Evolutionary conservation across 495 filamentous ascomycete species (phyloP).

Genomic region (Aspergillus asperescens): DNA sequence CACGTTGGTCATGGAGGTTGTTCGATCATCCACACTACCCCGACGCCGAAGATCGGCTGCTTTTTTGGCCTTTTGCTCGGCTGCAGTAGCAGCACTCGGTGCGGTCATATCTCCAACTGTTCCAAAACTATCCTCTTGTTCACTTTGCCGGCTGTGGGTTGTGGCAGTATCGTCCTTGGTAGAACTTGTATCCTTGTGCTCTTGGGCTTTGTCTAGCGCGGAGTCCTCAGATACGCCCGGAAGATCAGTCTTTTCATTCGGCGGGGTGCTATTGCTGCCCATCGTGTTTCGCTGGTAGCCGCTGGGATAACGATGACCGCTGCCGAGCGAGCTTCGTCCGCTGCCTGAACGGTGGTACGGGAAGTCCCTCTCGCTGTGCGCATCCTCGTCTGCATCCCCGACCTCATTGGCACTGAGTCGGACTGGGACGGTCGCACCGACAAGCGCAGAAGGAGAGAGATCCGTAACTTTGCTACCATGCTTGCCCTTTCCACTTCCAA

Average conservation of each 20-base stretch:
- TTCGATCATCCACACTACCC: slow-evolving; percentile 92
- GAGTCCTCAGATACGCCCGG: slow-evolving; percentile 51
- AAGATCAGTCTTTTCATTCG: slow-evolving; percentile 46
- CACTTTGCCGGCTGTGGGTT: slow-evolving; percentile 34
- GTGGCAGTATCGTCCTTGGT: slow-evolving; percentile 44
- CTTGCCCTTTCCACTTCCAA: slow-evolving; percentile 70
- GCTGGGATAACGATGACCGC: slow-evolving; percentile 55
- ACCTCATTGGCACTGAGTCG: slow-evolving; percentile 92
- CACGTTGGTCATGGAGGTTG: slow-evolving; percentile 74
- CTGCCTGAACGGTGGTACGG: slow-evolving; percentile 73
- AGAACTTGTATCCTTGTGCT: slow-evolving; percentile 36
- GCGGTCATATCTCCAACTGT: slow-evolving; percentile 49
- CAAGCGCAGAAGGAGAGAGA: slow-evolving; percentile 68
- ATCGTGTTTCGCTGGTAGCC: slow-evolving; percentile 51
- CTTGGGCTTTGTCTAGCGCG: slow-evolving; percentile 37
- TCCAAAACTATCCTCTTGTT: slow-evolving; percentile 54
- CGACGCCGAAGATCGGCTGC: slow-evolving; percentile 72
- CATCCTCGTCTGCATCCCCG: slow-evolving; percentile 75
- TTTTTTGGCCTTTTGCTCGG: slow-evolving; percentile 62
- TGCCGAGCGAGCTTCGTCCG: slow-evolving; percentile 71
- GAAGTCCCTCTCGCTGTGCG: slow-evolving; percentile 46
- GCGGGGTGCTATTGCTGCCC: slow-evolving; percentile 67
- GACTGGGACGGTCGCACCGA: slow-evolving; percentile 76
- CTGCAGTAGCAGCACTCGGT: slow-evolving; percentile 35
- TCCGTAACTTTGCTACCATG: slow-evolving; percentile 67